Base-by-base conservation (phyloP, 257 asterid species). In the Craterostigma plantagineum region DNA sequence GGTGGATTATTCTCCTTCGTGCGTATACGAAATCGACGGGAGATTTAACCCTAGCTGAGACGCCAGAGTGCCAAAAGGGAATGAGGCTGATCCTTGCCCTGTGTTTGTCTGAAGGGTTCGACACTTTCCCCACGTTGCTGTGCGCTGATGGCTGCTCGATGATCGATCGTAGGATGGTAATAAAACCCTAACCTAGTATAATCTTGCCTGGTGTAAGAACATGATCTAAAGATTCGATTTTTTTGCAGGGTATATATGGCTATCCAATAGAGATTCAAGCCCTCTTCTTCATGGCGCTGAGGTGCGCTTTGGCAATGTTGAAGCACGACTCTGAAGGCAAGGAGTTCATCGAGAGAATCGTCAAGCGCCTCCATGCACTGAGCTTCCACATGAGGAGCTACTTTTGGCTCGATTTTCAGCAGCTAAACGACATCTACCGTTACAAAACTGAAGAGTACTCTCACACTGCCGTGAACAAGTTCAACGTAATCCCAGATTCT, bases 131-230 rank as follows among this genome's bases (percentile, higher is more conserved):
- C 0, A 79, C 92, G 0, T 46, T 79, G 57, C 81, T 79, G 12
- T 79, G 92, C 60, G 92, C 92, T 44, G 92, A 79, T 70, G 92
- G 92, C 12, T 79, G 92, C 60, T 79, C 90, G 5, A 79, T 79
- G 92, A 76, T 79, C 11, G 92, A 79, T 67, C 79, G 92, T 13
- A 59, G 92, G 54, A 79, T 79, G 92, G 92, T 79, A 60, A 54
- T 69, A 35, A 50, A 14, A 34, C 23, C 33, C 38, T 17, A 27
- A 10, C 37, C 30, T 56, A 16, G 3, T 43, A 11, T 37, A 23
- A 23, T 49, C 33, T 60, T 48, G 10, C 60, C 42, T 6, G 30
- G 6, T 23, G 30, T 23, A 23, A 23, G 30, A 23, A 23, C 30
- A 23, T 37, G 3, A 2, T 37, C 8, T 37, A 1, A 37, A 10